phyloP scores from a whole-genome alignment of 768 basidiomycete genomes.

The Podaxis sp. region DNA sequence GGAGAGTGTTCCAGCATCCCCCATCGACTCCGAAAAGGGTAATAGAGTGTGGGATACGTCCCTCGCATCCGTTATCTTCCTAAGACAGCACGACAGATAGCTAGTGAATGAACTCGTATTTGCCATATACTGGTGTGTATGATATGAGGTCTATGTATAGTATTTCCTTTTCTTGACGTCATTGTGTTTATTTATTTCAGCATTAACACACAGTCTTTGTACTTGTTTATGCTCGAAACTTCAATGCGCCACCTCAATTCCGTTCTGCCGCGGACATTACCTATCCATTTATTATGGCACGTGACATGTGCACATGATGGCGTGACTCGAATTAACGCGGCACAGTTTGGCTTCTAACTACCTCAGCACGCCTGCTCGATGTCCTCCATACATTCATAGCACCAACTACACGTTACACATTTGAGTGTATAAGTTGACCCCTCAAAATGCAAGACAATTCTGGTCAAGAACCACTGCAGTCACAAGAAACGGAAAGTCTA shows the following conservation, averaged over 20 bases:
- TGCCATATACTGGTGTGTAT: not conserved
- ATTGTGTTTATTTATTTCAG: not conserved
- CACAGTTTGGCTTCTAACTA: not conserved
- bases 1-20: conserved; percentile 8
- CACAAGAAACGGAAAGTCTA: conserved; percentile 66
- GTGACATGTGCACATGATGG: not conserved
- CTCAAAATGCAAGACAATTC: not conserved
- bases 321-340: not conserved
- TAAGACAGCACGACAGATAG: not conserved
- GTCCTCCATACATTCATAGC: not conserved
- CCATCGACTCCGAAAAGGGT: conserved; percentile 2
- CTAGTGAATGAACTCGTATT: not conserved
- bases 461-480: conserved; percentile 23
- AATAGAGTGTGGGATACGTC: conserved; percentile 28
- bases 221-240: not conserved
- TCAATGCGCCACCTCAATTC: too few species aligned
- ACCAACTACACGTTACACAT: not conserved
- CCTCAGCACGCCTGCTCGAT: not conserved
- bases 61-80: conserved; percentile 24
- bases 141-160: too few species aligned
- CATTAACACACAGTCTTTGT: not conserved
- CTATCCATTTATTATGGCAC: not conserved
- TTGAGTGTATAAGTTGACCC: not conserved
- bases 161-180: not conserved
- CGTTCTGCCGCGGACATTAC: not conserved